phyloP scores from a whole-genome alignment of 306 rosid genomes.

The Castanea crenata region DNA sequence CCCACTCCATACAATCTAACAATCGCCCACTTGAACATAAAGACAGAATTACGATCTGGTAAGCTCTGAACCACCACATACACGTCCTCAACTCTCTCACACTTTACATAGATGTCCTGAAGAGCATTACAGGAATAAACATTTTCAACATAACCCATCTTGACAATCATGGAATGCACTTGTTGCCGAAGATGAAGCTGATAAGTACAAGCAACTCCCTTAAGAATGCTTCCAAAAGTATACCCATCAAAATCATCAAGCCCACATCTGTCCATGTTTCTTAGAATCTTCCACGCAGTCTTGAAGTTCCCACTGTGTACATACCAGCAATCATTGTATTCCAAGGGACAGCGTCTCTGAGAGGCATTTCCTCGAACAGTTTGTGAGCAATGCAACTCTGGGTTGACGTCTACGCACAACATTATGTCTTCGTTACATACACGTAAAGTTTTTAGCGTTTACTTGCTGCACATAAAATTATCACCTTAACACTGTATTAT shows the following conservation, averaged over 20 bases:
- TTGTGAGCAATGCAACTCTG: conserved; percentile 33
- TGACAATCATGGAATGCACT: conserved; percentile 57
- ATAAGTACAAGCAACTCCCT: conserved; percentile 46
- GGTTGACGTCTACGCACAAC: not conserved
- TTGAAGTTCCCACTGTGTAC: conserved; percentile 35
- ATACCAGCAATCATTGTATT: conserved; percentile 59
- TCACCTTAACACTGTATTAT: too few species aligned
- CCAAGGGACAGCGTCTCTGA: conserved; percentile 74
- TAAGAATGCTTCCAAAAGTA: conserved; percentile 71
- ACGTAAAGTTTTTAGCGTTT: too few species aligned
- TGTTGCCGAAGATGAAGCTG: conserved; percentile 46
- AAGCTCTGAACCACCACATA: conserved; percentile 36
- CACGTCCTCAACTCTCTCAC: conserved; percentile 71
- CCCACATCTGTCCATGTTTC: conserved; percentile 47
- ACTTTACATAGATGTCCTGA: conserved; percentile 87
- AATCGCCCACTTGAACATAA: conserved; percentile 51
- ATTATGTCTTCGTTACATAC: too few species aligned
- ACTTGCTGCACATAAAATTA: too few species aligned
- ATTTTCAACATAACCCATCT: conserved; percentile 46
- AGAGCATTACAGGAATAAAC: conserved; percentile 65
- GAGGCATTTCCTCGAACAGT: conserved; percentile 65
- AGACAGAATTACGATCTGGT: conserved; percentile 49
- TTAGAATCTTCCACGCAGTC: conserved; percentile 39
- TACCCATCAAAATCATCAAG: conserved; percentile 40
- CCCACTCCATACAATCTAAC: conserved; percentile 51